These are phyloP conservation scores for Mrakia blollopis DNA, from an alignment of 768 basidiomycete genomes.

Conservation along the genomic window DNA sequence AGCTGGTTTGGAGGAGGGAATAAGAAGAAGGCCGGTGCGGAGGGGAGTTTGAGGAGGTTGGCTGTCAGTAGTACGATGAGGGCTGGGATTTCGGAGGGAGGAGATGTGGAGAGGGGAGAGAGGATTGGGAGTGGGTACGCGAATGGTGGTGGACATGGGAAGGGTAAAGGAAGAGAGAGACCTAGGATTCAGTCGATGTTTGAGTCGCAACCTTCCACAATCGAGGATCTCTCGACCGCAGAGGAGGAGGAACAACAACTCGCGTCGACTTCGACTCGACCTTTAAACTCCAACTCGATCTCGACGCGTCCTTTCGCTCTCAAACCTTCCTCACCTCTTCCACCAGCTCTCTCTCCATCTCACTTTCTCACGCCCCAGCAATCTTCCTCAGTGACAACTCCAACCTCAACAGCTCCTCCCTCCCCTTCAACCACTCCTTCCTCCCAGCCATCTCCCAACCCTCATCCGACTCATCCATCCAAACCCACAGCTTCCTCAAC, in stretches of 20 bases:
- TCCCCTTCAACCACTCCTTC: neutral
- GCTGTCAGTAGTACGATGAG: constrained; percentile 1
- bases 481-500: too few species aligned
- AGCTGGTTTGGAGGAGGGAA: constrained; percentile 25
- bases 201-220: neutral
- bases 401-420: neutral
- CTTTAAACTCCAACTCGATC: neutral
- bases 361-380: neutral
- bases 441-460: neutral
- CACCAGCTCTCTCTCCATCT: neutral
- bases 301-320: neutral
- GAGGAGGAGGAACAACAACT: neutral
- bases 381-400: neutral
- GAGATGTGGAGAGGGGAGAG: neutral
- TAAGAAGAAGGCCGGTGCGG: constrained; percentile 7
- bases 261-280: neutral
- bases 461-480: neutral
- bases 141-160: neutral
- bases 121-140: neutral
- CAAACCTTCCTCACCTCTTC: neutral
- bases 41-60: constrained; percentile 25
- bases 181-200: constrained; percentile 8
- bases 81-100: neutral
- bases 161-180: neutral
- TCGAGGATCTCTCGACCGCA: neutral